Evolutionary conservation across 768 basidiomycete species (phyloP).

Genomic region (Leucosporidium scottii): DNA sequence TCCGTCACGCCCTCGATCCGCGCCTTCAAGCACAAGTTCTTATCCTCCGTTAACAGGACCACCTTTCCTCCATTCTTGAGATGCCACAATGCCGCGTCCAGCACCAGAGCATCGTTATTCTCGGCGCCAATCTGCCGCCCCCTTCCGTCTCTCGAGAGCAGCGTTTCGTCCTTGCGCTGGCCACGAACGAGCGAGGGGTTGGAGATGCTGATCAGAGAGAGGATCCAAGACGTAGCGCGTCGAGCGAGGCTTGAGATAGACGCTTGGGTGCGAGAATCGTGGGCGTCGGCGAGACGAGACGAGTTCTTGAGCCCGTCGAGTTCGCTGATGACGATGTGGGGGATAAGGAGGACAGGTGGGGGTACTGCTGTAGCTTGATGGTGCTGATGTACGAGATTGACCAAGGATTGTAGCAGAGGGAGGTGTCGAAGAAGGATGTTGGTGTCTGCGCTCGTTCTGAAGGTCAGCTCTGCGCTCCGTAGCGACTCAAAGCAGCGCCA

Average conservation of each 20-base stretch:
- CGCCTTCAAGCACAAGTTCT: conserved; percentile 20
- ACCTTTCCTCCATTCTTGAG: neutral
- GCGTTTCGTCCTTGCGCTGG: conserved; percentile 19
- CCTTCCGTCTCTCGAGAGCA: neutral
- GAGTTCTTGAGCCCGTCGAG: conserved; percentile 31
- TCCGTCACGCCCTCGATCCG: conserved; percentile 21
- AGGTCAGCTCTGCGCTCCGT: neutral
- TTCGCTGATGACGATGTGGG: conserved; percentile 27
- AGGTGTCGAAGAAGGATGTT: conserved; percentile 29
- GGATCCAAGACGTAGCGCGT: conserved; percentile 21
- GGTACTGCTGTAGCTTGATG: neutral
- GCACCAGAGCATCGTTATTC: conserved; percentile 27
- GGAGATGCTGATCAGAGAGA: neutral
- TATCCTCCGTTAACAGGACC: conserved; percentile 22
- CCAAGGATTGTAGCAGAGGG: conserved; percentile 9
- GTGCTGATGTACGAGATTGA: neutral
- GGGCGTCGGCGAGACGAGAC: neutral
- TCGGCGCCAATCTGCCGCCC: neutral
- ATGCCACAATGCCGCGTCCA: conserved; percentile 19
- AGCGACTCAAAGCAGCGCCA: neutral
- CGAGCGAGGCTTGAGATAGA: conserved; percentile 20
- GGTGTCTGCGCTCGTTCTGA: conserved; percentile 3
- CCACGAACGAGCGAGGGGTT: neutral
- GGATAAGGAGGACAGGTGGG: conserved; percentile 21
- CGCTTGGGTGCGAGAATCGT: neutral